Evolutionary conservation across 257 asterid genomes (phyloP).

Genomic region (Nicotiana noctiflora): DNA sequence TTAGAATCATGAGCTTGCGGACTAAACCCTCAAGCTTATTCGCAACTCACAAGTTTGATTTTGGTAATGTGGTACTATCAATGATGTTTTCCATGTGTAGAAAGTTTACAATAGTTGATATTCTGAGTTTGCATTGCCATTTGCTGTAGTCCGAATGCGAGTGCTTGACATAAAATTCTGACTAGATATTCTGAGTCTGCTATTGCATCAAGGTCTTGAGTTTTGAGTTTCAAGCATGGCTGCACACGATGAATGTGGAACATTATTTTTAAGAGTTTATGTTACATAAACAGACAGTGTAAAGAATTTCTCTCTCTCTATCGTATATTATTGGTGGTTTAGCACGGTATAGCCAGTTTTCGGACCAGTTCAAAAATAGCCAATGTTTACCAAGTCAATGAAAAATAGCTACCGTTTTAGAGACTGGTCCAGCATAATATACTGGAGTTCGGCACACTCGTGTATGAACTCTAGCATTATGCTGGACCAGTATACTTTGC

Average conservation of each 20-base stretch:
- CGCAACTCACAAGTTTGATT: conserved; percentile 3
- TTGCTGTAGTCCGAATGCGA: neutral
- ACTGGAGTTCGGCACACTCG: too few species aligned
- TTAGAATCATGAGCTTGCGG: neutral
- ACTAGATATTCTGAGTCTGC: neutral
- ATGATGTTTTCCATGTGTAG: conserved; percentile 9
- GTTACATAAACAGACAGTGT: neutral
- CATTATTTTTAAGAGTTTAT: neutral
- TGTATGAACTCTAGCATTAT: too few species aligned
- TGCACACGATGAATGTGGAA: neutral
- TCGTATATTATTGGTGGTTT: neutral
- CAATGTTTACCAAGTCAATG: too few species aligned
- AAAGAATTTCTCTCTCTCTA: neutral
- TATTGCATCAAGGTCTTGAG: neutral
- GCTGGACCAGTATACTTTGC: too few species aligned
- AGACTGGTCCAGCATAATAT: too few species aligned
- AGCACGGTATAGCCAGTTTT: too few species aligned
- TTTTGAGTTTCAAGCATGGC: neutral
- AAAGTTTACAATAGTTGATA: conserved; percentile 5
- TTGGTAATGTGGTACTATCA: neutral
- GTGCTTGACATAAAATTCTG: neutral
- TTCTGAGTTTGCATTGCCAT: neutral
- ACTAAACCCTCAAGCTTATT: neutral
- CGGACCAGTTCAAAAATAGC: too few species aligned
- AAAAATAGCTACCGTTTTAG: too few species aligned